Evolutionary conservation across 2,329 filamentous ascomycete species (phyloP).

Genomic region (Didymella keratinophila): DNA sequence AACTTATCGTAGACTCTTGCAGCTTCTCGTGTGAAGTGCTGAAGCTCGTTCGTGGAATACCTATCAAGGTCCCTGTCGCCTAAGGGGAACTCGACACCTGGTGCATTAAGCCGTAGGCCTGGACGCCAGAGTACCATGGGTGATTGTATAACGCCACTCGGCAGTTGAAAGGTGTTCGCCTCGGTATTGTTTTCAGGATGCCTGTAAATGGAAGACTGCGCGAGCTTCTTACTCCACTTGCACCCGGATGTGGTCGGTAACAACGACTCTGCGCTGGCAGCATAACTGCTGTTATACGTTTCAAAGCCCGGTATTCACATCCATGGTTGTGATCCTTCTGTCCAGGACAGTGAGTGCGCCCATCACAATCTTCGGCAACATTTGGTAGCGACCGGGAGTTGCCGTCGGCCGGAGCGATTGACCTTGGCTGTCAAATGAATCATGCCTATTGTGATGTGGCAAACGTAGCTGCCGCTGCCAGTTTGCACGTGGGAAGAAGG

Average conservation of each 20-base stretch:
- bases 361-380: background rate
- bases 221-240: background rate
- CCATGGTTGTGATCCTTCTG: background rate
- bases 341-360: background rate
- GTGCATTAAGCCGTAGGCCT: background rate
- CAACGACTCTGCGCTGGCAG: background rate
- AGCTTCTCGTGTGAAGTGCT: background rate
- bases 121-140: background rate
- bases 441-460: constrained; percentile 1
- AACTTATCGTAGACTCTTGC: background rate
- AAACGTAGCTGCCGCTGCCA: background rate
- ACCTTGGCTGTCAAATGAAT: background rate
- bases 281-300: background rate
- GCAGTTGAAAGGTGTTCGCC: background rate
- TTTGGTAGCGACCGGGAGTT: constrained; percentile 2
- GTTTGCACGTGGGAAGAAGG: background rate
- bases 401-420: background rate
- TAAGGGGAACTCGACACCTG: background rate
- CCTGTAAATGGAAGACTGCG: background rate
- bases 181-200: background rate
- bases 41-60: background rate
- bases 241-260: background rate
- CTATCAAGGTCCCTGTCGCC: background rate
- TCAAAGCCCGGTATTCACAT: background rate
- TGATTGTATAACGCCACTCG: background rate